Percentiles rank a stretch among this genome's conserved stretches.
Evolutionary conservation across 129 eudicot genomes (phyloP).

Genomic region (Flaveria bidentis): DNA sequence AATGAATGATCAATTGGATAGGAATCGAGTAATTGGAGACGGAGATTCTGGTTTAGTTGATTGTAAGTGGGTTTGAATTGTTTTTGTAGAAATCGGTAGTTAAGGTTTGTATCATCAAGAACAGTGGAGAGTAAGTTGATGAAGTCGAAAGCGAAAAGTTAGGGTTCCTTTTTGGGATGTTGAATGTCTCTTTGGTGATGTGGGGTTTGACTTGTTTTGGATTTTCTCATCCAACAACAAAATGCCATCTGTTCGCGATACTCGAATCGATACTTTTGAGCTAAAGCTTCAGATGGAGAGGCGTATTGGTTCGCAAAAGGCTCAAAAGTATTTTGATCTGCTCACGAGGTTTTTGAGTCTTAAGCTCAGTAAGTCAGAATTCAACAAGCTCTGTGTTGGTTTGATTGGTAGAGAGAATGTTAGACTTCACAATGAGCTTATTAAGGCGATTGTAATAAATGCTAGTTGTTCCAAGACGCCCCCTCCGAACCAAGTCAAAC

Average conservation of each 20-base stretch:
- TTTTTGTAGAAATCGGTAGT: constrained; percentile 28
- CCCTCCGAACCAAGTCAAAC: constrained; percentile 46
- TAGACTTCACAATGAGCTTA: constrained; percentile 58
- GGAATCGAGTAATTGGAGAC: background rate
- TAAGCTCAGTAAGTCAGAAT: constrained; percentile 56
- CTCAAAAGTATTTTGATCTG: constrained; percentile 57
- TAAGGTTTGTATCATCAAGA: constrained; percentile 15
- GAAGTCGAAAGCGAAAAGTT: background rate
- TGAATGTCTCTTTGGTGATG: constrained; percentile 8
- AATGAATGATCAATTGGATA: background rate
- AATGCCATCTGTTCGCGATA: constrained; percentile 55
- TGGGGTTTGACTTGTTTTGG: background rate
- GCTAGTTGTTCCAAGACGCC: constrained; percentile 53
- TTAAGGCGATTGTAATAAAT: constrained; percentile 59
- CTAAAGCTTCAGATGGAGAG: constrained; percentile 51
- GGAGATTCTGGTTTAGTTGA: no score
- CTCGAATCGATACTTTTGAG: constrained; percentile 61
- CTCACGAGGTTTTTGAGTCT: constrained; percentile 47
- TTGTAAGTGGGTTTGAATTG: background rate
- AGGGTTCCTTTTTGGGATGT: background rate
- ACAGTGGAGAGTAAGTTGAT: constrained; percentile 29
- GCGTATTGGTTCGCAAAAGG: constrained; percentile 54
- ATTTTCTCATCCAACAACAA: constrained; percentile 26
- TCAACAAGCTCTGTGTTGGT: constrained; percentile 53
- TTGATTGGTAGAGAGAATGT: constrained; percentile 65